phyloP scores from a whole-genome alignment of 2,329 filamentous ascomycete species.

The Aspergillus hortae region DNA sequence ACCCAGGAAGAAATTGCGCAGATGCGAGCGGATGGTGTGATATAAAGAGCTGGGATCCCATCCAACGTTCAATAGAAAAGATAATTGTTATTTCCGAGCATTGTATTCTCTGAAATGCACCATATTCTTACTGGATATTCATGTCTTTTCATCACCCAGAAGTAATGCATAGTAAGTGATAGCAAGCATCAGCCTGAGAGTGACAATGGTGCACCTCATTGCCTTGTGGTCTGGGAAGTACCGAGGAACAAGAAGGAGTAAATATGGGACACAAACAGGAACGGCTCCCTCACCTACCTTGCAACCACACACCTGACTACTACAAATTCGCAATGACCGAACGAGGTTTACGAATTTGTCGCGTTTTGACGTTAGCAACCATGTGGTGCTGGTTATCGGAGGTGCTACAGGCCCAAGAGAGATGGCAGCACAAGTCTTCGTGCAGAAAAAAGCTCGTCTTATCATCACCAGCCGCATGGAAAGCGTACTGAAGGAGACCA shows the following conservation, averaged over 20 bases:
- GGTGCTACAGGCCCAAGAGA: not conserved
- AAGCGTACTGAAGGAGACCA: not conserved
- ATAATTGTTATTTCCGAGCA: too few species aligned
- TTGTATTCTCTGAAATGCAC: too few species aligned
- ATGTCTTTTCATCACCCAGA: too few species aligned
- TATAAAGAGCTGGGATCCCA: too few species aligned
- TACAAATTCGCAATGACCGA: not conserved
- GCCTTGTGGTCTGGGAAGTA: too few species aligned
- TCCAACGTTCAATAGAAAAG: too few species aligned
- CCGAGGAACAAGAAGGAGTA: too few species aligned
- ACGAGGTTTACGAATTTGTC: not conserved
- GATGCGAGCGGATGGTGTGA: conserved; percentile 16
- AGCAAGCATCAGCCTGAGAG: too few species aligned
- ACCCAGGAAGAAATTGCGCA: conserved; percentile 8
- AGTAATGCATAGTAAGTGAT: too few species aligned
- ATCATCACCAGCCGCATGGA: conserved; percentile 9
- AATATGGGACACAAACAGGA: too few species aligned
- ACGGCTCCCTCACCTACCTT: not conserved
- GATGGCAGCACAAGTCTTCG: conserved; percentile 5
- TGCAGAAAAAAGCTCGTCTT: conserved; percentile 3
- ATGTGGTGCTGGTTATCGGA: conserved; percentile 5
- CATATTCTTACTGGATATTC: too few species aligned
- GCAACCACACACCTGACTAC: not conserved
- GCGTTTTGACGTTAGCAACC: conserved; percentile 1
- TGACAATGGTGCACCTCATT: too few species aligned